Evolutionary conservation across 2,329 filamentous ascomycete genomes (phyloP), one percentile per base, ranked within the genome.

Genomic region (Triangularia verruculosa): DNA sequence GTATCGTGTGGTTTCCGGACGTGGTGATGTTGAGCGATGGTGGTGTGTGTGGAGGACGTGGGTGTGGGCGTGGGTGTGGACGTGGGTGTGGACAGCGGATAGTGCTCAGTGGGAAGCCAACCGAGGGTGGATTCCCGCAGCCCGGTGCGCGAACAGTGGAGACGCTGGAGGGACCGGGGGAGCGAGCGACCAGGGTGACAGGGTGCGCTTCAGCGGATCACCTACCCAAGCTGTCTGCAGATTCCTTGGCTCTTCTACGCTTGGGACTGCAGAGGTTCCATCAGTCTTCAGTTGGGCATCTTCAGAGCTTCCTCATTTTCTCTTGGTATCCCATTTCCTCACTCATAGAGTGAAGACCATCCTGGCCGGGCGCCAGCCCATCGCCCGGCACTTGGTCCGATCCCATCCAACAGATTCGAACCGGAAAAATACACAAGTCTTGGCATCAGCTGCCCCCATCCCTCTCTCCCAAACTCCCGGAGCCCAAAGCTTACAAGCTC

Each of bases 81-180:
- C 13, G 57, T 59, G 39, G 17, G 39, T 59, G 22, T 27, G 51
- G 20, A 54, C 51, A 54, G 22, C 51, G 51, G 25, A 15, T 13
- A 24, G 51, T 54, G 51, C 22, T 11, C 34, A 59, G 57, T 51
- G 27, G 66, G 63, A 64, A 61, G 67, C 69, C n/a, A n/a, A n/a
- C n/a, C 67, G 67, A 70, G 69, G 64, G 69, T 70, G 69, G 68
- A 70, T 69, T 69, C 61, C 65, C 64, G 53, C 34, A 47, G 61
- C 59, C n/a, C n/a, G 63, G 65, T 32, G 66, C 67, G 69, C 68
- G 62, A 68, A 65, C 65, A 64, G 67, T 67, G 68, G 67, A 66
- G 65, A 52, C 30, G 11, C 17, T n/a, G 24, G 66, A n/a, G 69
- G 22, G 54, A 61, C 24, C 56, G 59, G 47, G 57, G 39, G 15